Percentiles rank a stretch among this genome's conserved stretches.
phyloP scores from a whole-genome alignment of 345 rosid genomes.

The Citrus glauca region DNA sequence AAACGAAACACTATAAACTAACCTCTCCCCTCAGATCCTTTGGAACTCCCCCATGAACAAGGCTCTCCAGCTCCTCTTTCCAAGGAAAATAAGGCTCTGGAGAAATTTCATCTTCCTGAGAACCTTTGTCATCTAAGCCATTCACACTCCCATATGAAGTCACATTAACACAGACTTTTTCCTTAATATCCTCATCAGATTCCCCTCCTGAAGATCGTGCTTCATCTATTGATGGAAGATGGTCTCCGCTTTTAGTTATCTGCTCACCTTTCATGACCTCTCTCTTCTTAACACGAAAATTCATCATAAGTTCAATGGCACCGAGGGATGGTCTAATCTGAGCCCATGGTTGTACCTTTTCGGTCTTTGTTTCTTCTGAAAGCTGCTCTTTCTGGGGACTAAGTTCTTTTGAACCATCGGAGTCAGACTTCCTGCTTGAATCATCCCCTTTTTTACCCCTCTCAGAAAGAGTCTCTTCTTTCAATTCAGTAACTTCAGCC shows the following conservation, averaged over 20 bases:
- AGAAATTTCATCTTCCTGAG: slow-evolving; percentile 21
- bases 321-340: slow-evolving; percentile 57
- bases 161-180: slow-evolving; percentile 32
- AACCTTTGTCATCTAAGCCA: slow-evolving; percentile 23
- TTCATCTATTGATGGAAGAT: slow-evolving; percentile 38
- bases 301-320: slow-evolving; percentile 69
- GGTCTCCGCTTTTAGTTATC: slow-evolving; percentile 18
- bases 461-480: slow-evolving; percentile 13
- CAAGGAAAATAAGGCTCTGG: slow-evolving; percentile 51
- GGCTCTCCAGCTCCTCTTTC: slow-evolving; percentile 81
- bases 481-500: neutral
- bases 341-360: slow-evolving; percentile 51
- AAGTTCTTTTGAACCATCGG: slow-evolving; percentile 29
- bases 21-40: slow-evolving; percentile 97
- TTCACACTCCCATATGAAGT: slow-evolving; percentile 18
- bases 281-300: slow-evolving; percentile 50
- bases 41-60: slow-evolving; percentile 93
- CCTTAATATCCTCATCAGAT: slow-evolving; percentile 34
- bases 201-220: slow-evolving; percentile 29
- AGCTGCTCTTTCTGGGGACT: slow-evolving; percentile 22
- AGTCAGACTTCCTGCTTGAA: slow-evolving; percentile 23
- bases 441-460: slow-evolving; percentile 22
- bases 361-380: slow-evolving; percentile 37
- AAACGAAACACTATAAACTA: slow-evolving; percentile 17
- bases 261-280: slow-evolving; percentile 31